Conservation (phyloP, 2,329 filamentous ascomycete species). For the Alternaria infectoria region DNA sequence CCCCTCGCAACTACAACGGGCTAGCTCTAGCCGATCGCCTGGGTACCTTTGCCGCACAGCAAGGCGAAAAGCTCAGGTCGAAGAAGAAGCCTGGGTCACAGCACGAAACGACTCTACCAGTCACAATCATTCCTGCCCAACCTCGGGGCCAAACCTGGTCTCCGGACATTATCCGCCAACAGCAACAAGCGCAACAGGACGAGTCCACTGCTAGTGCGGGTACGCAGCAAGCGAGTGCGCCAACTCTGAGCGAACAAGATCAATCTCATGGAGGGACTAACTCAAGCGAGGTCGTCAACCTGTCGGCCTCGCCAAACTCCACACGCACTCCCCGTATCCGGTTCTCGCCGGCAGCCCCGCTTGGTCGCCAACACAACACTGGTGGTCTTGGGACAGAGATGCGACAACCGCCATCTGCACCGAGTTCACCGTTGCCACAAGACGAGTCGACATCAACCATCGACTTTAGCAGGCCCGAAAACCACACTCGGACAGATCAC, state of each 20-base stretch:
- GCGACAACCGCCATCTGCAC: neutral
- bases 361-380: conserved; percentile 13
- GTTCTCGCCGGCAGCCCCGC: conserved; percentile 28
- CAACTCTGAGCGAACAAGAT: conserved; percentile 26
- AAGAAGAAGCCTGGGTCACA: conserved; percentile 43
- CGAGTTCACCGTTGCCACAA: neutral
- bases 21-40: conserved; percentile 54
- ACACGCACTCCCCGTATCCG: conserved; percentile 31
- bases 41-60: conserved; percentile 58
- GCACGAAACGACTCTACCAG: conserved; percentile 55
- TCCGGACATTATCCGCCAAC: conserved; percentile 47
- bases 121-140: conserved; percentile 67
- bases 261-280: conserved; percentile 11
- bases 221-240: conserved; percentile 21
- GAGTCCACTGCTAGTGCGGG: conserved; percentile 20
- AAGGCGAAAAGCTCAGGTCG: conserved; percentile 53
- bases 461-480: conserved; percentile 8
- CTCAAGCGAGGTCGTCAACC: conserved; percentile 17
- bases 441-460: conserved; percentile 8
- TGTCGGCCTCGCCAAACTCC: conserved; percentile 15
- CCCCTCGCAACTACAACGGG: conserved; percentile 52
- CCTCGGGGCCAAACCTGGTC: conserved; percentile 63
- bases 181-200: conserved; percentile 26
- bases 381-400: conserved; percentile 25
- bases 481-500: conserved; percentile 34